Evolutionary conservation across 371 early-diverging fungal species (phyloP).

Genomic region (Apophysomyces trapeziformis): DNA sequence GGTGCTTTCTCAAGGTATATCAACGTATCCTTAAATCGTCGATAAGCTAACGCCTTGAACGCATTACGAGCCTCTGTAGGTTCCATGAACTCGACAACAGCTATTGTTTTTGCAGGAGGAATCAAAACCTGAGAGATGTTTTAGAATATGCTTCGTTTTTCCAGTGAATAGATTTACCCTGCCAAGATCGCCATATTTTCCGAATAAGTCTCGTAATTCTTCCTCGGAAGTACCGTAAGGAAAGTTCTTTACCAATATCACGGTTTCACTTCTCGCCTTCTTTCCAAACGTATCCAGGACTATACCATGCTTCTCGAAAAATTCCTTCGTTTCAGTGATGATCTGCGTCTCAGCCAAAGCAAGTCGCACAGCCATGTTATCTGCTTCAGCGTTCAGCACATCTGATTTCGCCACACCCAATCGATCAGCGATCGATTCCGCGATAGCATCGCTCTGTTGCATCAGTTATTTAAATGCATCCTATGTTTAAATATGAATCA

Average conservation of each 20-base stretch:
- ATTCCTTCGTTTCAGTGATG: slow-evolving; percentile 91
- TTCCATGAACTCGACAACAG: slow-evolving; percentile 91
- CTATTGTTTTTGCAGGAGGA: slow-evolving; percentile 94
- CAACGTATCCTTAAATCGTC: slow-evolving; percentile 87
- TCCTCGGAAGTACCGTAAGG: slow-evolving; percentile 81
- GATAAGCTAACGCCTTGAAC: slow-evolving; percentile 88
- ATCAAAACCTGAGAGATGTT: slow-evolving; percentile 47
- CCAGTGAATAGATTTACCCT: slow-evolving; percentile 50
- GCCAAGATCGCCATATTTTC: slow-evolving; percentile 85
- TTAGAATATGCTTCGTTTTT: too few species aligned
- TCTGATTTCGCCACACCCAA: slow-evolving; percentile 88
- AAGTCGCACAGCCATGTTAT: slow-evolving; percentile 91
- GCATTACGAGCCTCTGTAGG: slow-evolving; percentile 91
- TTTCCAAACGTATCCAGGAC: slow-evolving; percentile 74
- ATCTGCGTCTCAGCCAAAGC: slow-evolving; percentile 97
- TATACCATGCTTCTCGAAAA: slow-evolving; percentile 88
- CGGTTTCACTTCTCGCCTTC: slow-evolving; percentile 84
- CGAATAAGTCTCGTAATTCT: slow-evolving; percentile 82
- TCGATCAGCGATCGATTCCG: slow-evolving; percentile 91
- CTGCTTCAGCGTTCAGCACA: slow-evolving; percentile 82
- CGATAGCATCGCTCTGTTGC: slow-evolving; percentile 85
- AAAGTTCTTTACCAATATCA: slow-evolving; percentile 95
- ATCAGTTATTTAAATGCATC: slow-evolving; percentile 13
- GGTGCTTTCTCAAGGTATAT: slow-evolving; percentile 96
- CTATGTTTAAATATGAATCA: slow-evolving; percentile 11